A percentile compares a stretch with the other conserved stretches of the same genome.
These are phyloP conservation scores for Cyclocybe aegerita DNA, from an alignment of 768 basidiomycete genomes.

Conservation along the genomic window DNA sequence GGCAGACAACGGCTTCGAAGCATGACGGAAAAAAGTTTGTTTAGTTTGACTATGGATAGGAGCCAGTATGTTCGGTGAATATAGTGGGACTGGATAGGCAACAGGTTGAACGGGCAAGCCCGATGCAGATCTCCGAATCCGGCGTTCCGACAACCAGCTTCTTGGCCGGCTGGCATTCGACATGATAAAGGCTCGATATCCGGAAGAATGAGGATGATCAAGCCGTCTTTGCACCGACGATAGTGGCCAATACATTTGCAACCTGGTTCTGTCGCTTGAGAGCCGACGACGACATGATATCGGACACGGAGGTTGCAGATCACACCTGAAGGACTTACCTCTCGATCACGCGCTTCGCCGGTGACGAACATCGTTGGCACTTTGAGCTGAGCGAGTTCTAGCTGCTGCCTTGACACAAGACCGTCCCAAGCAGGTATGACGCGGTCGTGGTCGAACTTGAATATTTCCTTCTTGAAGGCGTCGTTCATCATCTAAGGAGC, in stretches of 20 bases:
- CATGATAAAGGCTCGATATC: background rate
- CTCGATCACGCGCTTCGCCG: constrained; percentile 42
- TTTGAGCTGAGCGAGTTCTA: constrained; percentile 52
- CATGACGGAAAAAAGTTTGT: too few relatives aligned
- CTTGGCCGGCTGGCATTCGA: background rate
- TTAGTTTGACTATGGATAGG: too few relatives aligned
- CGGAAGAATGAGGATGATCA: background rate
- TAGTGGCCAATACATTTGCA: constrained; percentile 65
- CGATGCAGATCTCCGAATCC: too few relatives aligned
- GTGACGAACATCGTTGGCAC: constrained; percentile 76
- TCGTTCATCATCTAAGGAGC: constrained; percentile 59
- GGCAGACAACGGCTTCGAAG: too few relatives aligned
- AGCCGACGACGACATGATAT: background rate
- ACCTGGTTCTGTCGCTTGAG: constrained; percentile 67
- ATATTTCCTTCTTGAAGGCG: constrained; percentile 63
- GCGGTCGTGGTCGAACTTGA: constrained; percentile 67
- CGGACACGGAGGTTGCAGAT: background rate
- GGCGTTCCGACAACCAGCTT: background rate
- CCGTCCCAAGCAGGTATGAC: constrained; percentile 77
- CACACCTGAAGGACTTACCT: constrained; percentile 41
- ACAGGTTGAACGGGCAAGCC: too few relatives aligned
- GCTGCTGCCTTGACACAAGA: constrained; percentile 70
- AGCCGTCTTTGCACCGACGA: constrained; percentile 29
- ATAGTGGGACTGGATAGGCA: too few relatives aligned
- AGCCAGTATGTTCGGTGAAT: too few relatives aligned